phyloP scores from a whole-genome alignment of 768 basidiomycete species.

The Podaxis sp. region DNA sequence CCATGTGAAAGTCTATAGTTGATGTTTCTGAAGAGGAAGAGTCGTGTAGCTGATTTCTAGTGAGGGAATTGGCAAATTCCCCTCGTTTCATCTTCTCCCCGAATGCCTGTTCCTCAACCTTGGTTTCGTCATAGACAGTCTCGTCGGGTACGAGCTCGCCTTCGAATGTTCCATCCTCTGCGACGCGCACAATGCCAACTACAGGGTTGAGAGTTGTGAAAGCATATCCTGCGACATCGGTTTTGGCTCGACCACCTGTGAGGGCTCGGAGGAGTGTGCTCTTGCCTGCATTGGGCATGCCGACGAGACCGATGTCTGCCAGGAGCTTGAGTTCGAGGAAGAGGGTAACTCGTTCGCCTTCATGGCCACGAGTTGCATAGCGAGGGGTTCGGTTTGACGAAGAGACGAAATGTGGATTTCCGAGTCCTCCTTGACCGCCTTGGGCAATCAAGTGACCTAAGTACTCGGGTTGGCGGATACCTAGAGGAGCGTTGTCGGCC shows the following conservation, averaged over 20 bases:
- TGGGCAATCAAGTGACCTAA: constrained; percentile 67
- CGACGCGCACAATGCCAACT: constrained; percentile 85
- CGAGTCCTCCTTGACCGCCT: constrained; percentile 81
- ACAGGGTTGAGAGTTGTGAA: constrained; percentile 97
- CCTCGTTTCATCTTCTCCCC: constrained; percentile 50
- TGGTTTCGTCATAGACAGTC: constrained; percentile 66
- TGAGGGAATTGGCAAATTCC: constrained; percentile 48
- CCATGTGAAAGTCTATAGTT: constrained; percentile 5
- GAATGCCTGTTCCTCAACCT: constrained; percentile 48
- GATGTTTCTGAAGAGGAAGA: constrained; percentile 20
- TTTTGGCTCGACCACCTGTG: constrained; percentile 81
- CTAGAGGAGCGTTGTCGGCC: constrained; percentile 59
- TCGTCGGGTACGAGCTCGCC: constrained; percentile 48
- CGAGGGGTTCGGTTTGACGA: constrained; percentile 77
- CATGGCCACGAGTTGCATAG: constrained; percentile 76
- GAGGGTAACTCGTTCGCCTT: constrained; percentile 79
- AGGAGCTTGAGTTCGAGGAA: constrained; percentile 90
- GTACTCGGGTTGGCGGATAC: constrained; percentile 49
- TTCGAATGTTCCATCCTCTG: constrained; percentile 75
- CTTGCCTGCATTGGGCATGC: constrained; percentile 93
- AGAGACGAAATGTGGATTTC: constrained; percentile 85
- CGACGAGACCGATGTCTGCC: constrained; percentile 94
- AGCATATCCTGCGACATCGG: constrained; percentile 85
- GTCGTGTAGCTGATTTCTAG: constrained; percentile 44
- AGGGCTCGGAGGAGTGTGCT: constrained; percentile 90